phyloP scores from a whole-genome alignment of 2,329 filamentous ascomycete genomes.

The Talaromyces islandicus region DNA sequence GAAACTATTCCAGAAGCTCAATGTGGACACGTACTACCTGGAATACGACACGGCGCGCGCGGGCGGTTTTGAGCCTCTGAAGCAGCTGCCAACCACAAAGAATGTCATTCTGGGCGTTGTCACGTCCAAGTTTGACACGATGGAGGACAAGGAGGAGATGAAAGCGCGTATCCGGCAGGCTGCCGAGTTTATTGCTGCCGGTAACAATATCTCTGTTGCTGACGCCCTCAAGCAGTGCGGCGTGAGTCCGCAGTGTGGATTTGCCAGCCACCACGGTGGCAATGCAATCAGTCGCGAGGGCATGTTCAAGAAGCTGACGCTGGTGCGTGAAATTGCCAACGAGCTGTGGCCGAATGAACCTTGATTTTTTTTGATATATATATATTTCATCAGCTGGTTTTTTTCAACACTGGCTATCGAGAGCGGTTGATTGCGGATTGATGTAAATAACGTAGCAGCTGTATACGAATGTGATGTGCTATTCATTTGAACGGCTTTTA shows the following conservation, averaged over 20 bases:
- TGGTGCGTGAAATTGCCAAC: slow-evolving; percentile 67
- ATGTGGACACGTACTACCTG: slow-evolving; percentile 63
- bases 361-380: too few relatives aligned
- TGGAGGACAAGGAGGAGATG: slow-evolving; percentile 60
- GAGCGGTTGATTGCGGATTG: neutral
- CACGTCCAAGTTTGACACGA: slow-evolving; percentile 55
- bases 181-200: slow-evolving; percentile 64
- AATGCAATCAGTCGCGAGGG: slow-evolving; percentile 64
- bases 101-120: slow-evolving; percentile 60
- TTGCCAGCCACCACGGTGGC: slow-evolving; percentile 68
- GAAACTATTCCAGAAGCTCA: slow-evolving; percentile 58
- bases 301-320: slow-evolving; percentile 65
- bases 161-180: slow-evolving; percentile 55
- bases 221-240: slow-evolving; percentile 63
- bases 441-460: neutral
- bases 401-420: neutral
- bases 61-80: slow-evolving; percentile 61
- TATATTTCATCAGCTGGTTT: neutral
- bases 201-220: slow-evolving; percentile 57
- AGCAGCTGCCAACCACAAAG: slow-evolving; percentile 55
- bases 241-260: slow-evolving; percentile 67
- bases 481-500: neutral
- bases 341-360: slow-evolving; percentile 61
- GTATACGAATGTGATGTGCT: neutral
- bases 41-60: slow-evolving; percentile 63